Evolutionary conservation across 2,329 filamentous ascomycete species (phyloP).

Genomic region (Hypoxylon sp.): DNA sequence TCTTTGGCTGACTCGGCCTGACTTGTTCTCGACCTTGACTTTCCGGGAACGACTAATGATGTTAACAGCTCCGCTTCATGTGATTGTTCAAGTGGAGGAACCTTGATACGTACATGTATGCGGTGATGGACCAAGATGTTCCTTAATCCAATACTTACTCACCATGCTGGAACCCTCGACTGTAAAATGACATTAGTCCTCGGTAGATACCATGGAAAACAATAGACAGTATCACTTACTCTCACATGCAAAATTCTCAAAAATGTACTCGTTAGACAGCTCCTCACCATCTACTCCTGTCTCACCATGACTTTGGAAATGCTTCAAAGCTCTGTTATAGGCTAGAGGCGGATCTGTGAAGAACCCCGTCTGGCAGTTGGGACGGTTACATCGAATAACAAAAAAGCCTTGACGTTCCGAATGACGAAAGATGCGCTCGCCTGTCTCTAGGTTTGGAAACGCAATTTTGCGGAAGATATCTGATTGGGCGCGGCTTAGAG

Average conservation of each 20-base stretch:
- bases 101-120: conserved; percentile 50
- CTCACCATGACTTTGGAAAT: conserved; percentile 50
- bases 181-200: conserved; percentile 31
- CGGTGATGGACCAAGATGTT: conserved; percentile 48
- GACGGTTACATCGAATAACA: conserved; percentile 50
- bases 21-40: conserved; percentile 20
- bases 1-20: conserved; percentile 28
- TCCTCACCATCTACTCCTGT: conserved; percentile 32
- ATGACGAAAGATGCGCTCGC: conserved; percentile 53
- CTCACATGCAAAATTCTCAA: conserved; percentile 51
- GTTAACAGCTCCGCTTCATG: conserved; percentile 17
- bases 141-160: conserved; percentile 51
- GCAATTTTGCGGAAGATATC: conserved; percentile 48
- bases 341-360: conserved; percentile 51
- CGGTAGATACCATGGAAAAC: background rate
- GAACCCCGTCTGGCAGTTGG: conserved; percentile 42
- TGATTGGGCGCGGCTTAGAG: conserved; percentile 18
- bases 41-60: conserved; percentile 45
- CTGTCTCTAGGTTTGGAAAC: conserved; percentile 49
- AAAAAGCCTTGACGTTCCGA: conserved; percentile 47
- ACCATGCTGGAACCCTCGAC: conserved; percentile 50
- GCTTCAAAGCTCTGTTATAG: conserved; percentile 52
- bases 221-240: conserved; percentile 37
- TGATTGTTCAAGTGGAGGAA: background rate
- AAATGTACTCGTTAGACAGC: conserved; percentile 53